These are phyloP conservation scores for Globisporangium cystogenes DNA, from an alignment of 352 stramenopile genomes.

Conservation along the genomic window DNA sequence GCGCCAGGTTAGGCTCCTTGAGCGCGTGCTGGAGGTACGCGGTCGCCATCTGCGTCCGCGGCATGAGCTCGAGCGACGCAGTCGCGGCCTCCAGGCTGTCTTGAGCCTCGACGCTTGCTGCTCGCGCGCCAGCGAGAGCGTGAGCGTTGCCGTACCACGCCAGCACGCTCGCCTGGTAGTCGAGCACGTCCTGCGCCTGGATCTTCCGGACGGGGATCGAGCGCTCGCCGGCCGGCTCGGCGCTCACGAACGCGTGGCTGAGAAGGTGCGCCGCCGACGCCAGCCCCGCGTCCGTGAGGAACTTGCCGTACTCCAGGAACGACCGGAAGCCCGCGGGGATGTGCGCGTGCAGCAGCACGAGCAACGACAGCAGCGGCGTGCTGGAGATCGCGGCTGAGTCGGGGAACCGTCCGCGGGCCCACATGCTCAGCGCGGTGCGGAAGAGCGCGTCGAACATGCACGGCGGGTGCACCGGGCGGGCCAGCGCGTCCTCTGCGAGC, in stretches of 20 bases:
- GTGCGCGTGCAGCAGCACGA: slow-evolving; percentile 23
- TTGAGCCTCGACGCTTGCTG: not conserved
- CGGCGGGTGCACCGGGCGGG: slow-evolving; percentile 2
- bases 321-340: slow-evolving; percentile 37
- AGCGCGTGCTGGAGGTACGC: slow-evolving; percentile 45
- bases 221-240: not conserved
- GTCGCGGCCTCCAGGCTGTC: not conserved
- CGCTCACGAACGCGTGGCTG: slow-evolving; percentile 41
- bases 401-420: slow-evolving; percentile 33
- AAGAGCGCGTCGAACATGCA: slow-evolving; percentile 27
- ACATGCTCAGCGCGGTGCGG: slow-evolving; percentile 33
- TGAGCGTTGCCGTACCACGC: slow-evolving; percentile 24
- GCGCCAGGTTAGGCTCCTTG: slow-evolving; percentile 33
- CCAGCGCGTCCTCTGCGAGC: slow-evolving; percentile 5
- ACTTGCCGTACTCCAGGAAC: slow-evolving; percentile 70
- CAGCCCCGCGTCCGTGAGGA: slow-evolving; percentile 32
- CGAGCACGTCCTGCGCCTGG: slow-evolving; percentile 3
- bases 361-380: slow-evolving; percentile 24
- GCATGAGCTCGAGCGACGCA: slow-evolving; percentile 20
- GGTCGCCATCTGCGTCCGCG: slow-evolving; percentile 32
- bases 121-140: slow-evolving; percentile 1
- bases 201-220: slow-evolving; percentile 6
- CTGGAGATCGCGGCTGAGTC: slow-evolving; percentile 15
- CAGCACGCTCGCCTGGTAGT: slow-evolving; percentile 16
- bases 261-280: slow-evolving; percentile 36